Evolutionary conservation across 257 asterid genomes (phyloP).

Genomic region (Ehretia macrophylla): DNA sequence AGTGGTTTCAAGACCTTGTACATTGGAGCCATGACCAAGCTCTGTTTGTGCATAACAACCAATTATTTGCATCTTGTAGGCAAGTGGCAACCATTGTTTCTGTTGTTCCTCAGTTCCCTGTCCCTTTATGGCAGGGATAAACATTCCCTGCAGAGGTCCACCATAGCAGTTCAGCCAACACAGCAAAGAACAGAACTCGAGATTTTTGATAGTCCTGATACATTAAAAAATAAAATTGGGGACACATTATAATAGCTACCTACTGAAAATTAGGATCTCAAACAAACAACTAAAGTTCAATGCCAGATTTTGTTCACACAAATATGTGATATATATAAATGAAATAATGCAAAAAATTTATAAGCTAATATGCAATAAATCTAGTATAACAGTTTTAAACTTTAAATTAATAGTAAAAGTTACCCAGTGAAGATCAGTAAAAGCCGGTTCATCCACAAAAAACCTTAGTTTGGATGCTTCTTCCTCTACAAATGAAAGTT

Average conservation of each 20-base stretch:
- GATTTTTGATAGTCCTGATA: no score
- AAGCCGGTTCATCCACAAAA: constrained; percentile 88
- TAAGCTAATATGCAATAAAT: no score
- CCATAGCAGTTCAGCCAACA: constrained; percentile 14
- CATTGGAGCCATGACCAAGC: constrained; percentile 99
- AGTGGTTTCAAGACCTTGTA: constrained; percentile 97
- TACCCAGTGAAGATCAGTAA: constrained; percentile 99
- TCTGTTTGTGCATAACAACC: constrained; percentile 99
- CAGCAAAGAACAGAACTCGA: not conserved
- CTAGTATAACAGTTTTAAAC: no score
- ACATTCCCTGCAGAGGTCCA: constrained; percentile 77
- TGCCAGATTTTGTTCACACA: no score
- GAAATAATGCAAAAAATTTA: no score
- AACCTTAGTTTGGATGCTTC: constrained; percentile 77
- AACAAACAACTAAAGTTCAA: no score
- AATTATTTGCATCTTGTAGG: constrained; percentile 93
- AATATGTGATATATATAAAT: no score
- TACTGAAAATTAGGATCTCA: no score
- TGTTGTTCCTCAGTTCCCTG: constrained; percentile 96
- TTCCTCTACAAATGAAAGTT: constrained; percentile 52
- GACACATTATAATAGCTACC: no score
- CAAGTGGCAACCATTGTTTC: constrained; percentile 81
- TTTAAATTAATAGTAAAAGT: no score
- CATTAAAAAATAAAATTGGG: no score
- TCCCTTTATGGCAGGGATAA: constrained; percentile 87